Evolutionary conservation across 75 land plant genomes (phyloP), one percentile per base, ranked within the genome.

Genomic region (Azolla pinnata): DNA sequence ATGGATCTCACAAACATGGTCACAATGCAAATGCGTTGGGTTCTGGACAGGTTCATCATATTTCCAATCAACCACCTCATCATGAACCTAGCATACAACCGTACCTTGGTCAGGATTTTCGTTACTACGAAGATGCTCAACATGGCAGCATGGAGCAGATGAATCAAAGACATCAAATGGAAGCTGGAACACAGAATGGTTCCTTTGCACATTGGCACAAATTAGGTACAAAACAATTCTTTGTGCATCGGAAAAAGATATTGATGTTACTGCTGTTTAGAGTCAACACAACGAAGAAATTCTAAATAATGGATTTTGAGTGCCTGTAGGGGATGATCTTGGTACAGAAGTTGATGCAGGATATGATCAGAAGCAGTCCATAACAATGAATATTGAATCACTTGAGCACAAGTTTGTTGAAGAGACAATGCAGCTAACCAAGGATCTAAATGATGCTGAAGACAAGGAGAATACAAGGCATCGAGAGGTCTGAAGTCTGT

Each of bases 391-490:
- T 18, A 59, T 89, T 52, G 99, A 95, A 40, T 90, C 83, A 12
- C 64, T 95, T 27, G 96, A 95, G 48, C 65, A 76, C 44, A 82
- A 84, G 17, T 89, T 75, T 70, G 62, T 68, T 65, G 75, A 80
- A 65, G 90, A 95, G 64, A 81, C 81, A 12, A 81, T 80, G 68
- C 83, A 89, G 27, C 72, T 95, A 31, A 81, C 69, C 52, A 81
- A 70, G 55, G 75, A 74, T 1, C 87, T 79, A 44, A 83, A 83
- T 52, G 63, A 74, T 51, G 87, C 91, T 58, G 96, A 85, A 64
- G 99, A 95, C 63, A 81, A 79, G 63, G 96, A 95, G 55, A 83
- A 77, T 49, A 75, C 81, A 38, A 83, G 71, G 64, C 87, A 95
- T 61, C 81, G 96, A 17, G 87, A 95, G 99, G 99, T 93, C 54